Evolutionary conservation across 2,329 filamentous ascomycete genomes (phyloP).

Genomic region (Metarhizium humberi): DNA sequence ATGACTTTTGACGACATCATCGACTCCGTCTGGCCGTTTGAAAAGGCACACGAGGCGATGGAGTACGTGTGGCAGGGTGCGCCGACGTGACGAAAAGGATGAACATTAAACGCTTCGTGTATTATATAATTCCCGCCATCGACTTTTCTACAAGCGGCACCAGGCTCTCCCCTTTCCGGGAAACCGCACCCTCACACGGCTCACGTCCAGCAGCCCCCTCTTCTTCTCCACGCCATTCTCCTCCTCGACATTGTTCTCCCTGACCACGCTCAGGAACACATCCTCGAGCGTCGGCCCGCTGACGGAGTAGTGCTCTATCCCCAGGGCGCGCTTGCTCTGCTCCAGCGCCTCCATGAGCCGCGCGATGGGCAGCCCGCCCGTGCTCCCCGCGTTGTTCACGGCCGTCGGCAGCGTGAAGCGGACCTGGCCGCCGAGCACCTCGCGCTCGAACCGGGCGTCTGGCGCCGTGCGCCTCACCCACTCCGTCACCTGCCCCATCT

Average conservation of each 20-base stretch:
- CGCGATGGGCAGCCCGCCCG: conserved; percentile 46
- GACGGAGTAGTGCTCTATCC: conserved; percentile 79
- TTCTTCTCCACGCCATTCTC: conserved; percentile 45
- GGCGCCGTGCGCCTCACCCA: conserved; percentile 59
- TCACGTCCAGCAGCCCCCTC: conserved; percentile 1
- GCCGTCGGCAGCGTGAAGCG: conserved; percentile 45
- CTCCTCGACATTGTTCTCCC: conserved; percentile 68
- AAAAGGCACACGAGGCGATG: too few relatives aligned
- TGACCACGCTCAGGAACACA: conserved; percentile 81
- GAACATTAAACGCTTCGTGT: too few relatives aligned
- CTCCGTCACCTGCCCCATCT: conserved; percentile 54
- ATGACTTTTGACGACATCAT: too few relatives aligned
- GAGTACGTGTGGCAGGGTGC: too few relatives aligned
- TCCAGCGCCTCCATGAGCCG: conserved; percentile 66
- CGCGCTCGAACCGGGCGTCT: conserved; percentile 58
- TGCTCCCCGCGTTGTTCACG: not conserved
- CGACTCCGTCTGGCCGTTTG: too few relatives aligned
- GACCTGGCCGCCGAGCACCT: conserved; percentile 76
- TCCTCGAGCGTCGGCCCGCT: conserved; percentile 82
- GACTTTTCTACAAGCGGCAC: too few relatives aligned
- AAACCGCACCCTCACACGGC: too few relatives aligned
- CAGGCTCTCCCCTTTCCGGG: too few relatives aligned
- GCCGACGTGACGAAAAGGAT: too few relatives aligned
- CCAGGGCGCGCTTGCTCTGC: conserved; percentile 55
- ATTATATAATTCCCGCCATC: too few relatives aligned